phyloP scores from a whole-genome alignment of 495 filamentous ascomycete species.

The Glonium stellatum region DNA sequence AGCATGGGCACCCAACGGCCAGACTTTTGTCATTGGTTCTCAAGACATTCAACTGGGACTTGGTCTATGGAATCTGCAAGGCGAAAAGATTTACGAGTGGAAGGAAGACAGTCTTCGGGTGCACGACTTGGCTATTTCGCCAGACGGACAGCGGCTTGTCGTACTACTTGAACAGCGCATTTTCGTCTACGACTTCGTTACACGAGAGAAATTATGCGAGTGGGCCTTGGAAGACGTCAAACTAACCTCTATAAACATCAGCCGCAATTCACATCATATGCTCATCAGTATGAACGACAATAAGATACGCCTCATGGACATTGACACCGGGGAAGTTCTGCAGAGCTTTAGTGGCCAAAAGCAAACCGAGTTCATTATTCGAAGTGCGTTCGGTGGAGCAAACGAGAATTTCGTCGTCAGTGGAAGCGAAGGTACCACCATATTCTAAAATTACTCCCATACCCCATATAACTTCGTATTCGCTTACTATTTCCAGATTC shows the following conservation, averaged over 20 bases:
- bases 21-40: constrained; percentile 73
- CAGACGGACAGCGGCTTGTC: constrained; percentile 69
- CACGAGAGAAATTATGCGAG: constrained; percentile 65
- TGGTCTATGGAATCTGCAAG: constrained; percentile 59
- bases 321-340: constrained; percentile 64
- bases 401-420: constrained; percentile 83
- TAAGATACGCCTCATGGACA: constrained; percentile 67
- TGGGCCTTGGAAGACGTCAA: constrained; percentile 53
- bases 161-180: constrained; percentile 66
- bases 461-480: neutral
- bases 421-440: constrained; percentile 73
- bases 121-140: constrained; percentile 75
- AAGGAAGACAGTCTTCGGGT: constrained; percentile 59
- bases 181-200: constrained; percentile 74
- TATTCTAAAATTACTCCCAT: neutral
- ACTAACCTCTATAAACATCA: constrained; percentile 73
- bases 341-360: constrained; percentile 66
- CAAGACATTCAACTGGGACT: constrained; percentile 62
- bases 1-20: constrained; percentile 73
- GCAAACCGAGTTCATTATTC: constrained; percentile 66
- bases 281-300: constrained; percentile 76
- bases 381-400: constrained; percentile 79
- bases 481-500: constrained; percentile 47
- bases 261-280: constrained; percentile 66
- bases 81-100: constrained; percentile 55